These are phyloP conservation scores for Discostella pseudostelligera DNA, from an alignment of 108 stramenopile species.

Conservation along the genomic window DNA sequence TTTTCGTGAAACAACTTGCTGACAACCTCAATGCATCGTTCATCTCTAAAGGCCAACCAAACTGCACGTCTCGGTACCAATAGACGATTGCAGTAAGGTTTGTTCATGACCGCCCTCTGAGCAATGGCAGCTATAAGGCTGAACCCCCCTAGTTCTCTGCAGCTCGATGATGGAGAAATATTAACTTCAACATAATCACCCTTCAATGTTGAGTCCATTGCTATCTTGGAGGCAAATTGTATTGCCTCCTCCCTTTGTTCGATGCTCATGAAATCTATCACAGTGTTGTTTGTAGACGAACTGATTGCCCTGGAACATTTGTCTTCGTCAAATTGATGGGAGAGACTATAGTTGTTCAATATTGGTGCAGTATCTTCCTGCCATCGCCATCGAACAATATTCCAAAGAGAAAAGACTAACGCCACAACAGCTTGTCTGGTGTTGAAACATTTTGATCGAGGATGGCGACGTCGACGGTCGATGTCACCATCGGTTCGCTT, in stretches of 20 bases:
- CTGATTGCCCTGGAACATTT: conserved; percentile 1
- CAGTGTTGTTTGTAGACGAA: background rate
- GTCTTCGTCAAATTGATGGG: conserved; percentile 8
- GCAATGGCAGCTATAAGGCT: conserved; percentile 5
- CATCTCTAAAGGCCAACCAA: conserved; percentile 17
- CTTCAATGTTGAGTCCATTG: background rate
- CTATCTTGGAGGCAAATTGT: background rate
- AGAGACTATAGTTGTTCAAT: background rate
- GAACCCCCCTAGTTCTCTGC: background rate
- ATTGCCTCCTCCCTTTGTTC: background rate
- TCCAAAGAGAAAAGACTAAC: background rate
- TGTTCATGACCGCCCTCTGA: background rate
- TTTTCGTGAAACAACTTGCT: conserved; percentile 7
- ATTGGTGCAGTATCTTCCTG: background rate
- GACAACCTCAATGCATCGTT: conserved; percentile 3
- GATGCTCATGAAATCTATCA: background rate
- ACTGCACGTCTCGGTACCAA: conserved; percentile 7
- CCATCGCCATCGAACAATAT: background rate
- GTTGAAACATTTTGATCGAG: too few relatives aligned
- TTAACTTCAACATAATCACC: conserved; percentile 12
- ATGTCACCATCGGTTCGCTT: too few relatives aligned
- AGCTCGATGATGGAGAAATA: background rate
- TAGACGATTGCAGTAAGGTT: conserved; percentile 1
- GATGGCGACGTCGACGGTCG: too few relatives aligned
- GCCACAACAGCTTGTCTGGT: background rate